Evolutionary conservation across 148 eudicot species (phyloP).

Genomic region (Hydrangea macrophylla): DNA sequence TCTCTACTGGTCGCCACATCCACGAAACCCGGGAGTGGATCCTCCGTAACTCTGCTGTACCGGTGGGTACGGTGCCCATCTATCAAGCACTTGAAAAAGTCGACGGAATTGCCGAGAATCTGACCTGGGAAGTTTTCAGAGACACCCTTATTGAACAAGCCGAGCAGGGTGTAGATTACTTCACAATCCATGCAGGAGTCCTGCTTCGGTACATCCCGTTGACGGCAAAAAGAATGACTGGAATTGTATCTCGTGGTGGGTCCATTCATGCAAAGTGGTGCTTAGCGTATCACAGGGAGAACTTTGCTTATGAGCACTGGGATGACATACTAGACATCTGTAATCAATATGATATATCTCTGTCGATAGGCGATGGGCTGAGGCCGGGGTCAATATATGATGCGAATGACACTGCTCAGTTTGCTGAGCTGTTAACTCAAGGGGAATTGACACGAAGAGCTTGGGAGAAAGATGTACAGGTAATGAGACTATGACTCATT

Average conservation of each 20-base stretch:
- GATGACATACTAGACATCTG: conserved; percentile 96
- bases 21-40: conserved; percentile 99
- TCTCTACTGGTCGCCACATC: conserved; percentile 94
- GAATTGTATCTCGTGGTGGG: conserved; percentile 97
- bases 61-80: conserved; percentile 97
- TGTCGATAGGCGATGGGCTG: conserved; percentile 95
- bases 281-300: conserved; percentile 90
- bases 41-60: conserved; percentile 87
- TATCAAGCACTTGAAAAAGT: conserved; percentile 99
- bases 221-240: conserved; percentile 98
- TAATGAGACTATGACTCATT: conserved; percentile 27
- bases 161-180: conserved; percentile 97
- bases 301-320: conserved; percentile 99
- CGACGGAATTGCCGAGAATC: conserved; percentile 84
- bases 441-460: conserved; percentile 94
- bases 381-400: conserved; percentile 97
- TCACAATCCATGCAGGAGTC: conserved; percentile 96
- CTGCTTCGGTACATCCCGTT: conserved; percentile 87
- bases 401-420: conserved; percentile 97
- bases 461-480: conserved; percentile 99
- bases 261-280: conserved; percentile 99
- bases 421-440: conserved; percentile 95
- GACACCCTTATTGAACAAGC: conserved; percentile 96
- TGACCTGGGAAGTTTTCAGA: conserved; percentile 85
- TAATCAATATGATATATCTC: conserved; percentile 86